Base-by-base conservation (phyloP, 2,329 filamentous ascomycete species). In the Penicillium thymicola region DNA sequence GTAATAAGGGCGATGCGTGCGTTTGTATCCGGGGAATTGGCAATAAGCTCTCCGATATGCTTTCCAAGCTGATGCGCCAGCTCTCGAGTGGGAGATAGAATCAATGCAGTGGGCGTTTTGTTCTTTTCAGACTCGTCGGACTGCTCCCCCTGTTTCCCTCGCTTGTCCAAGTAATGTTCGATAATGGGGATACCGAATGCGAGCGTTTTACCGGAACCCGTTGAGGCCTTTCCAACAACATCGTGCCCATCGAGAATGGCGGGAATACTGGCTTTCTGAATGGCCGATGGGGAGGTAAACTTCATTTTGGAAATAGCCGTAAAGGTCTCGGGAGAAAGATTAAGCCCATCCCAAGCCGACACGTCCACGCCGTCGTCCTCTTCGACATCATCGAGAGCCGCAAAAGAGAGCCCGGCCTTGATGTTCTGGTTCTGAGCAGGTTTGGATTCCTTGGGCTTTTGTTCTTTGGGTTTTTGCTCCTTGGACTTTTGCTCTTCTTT, bases 121-220 rank as follows among this genome's bases (percentile, higher is more conserved):
- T 32, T 34, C 38, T 54, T 50, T n/a, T 73, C 68, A 37, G 76
- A 68, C 28, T 77, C 74, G 25, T 78, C 74, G 52, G 76, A 67
- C 11, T 77, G 73, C 18, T 72, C 72, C 23, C 73, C 72, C 14
- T 66, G 65, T 44, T 65, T 62, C 4, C 61, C 62, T 51, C 72
- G 73, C 54, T 70, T 69, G 58, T 83, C 82, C 7, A 99, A 76
- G 80, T 88, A 97, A 54, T 83, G 82, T 73, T 99, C 92, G 10
- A 97, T 79, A 54, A 99, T 94, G 0, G 94, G 94, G 60, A 99
- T 92, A 1, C 89, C 91, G 73, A 96, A 99, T 0, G 94, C 93
- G 43, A 99, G 79, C 0, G 94, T 99, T 76, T 99, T 99, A 65
- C 94, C 94, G 14, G 94, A 97, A 63, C 94, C 94, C 0, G 94